Conservation (phyloP, 306 rosid species). For the Corylus americana region DNA sequence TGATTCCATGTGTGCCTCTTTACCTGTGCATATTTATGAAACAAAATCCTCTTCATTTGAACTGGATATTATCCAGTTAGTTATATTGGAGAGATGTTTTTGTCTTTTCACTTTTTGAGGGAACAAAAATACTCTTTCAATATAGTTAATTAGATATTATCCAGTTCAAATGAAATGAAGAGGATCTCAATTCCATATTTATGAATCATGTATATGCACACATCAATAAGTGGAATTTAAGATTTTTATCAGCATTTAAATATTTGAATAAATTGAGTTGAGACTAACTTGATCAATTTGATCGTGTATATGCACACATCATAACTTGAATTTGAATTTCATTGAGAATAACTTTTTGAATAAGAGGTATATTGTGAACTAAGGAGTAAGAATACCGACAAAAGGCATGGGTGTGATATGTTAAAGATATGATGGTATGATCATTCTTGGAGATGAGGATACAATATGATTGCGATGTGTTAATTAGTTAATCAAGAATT, state of each 20-base stretch:
- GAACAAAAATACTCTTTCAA: no score
- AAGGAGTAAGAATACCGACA: neutral
- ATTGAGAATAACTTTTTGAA: slow-evolving; percentile 13
- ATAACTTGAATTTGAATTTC: neutral
- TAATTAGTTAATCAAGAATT: neutral
- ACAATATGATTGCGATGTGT: no score
- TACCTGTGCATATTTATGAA: slow-evolving; percentile 14
- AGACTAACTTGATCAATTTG: no score
- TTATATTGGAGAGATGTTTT: no score
- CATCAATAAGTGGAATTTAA: neutral
- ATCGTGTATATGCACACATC: neutral
- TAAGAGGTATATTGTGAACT: neutral
- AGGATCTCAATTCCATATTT: neutral
- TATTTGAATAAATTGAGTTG: neutral
- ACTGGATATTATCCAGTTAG: no score
- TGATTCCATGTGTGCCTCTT: slow-evolving; percentile 4
- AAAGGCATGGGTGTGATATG: neutral
- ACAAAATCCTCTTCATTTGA: no score
- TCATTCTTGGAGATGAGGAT: neutral
- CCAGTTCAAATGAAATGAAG: no score
- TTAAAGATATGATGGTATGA: neutral
- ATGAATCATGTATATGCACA: neutral
- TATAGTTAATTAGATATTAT: no score
- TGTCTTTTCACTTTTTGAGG: no score
- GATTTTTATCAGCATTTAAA: slow-evolving; percentile 12